Conservation (phyloP, 176 grass and related monocot genomes). For the Ensete glaucum region DNA sequence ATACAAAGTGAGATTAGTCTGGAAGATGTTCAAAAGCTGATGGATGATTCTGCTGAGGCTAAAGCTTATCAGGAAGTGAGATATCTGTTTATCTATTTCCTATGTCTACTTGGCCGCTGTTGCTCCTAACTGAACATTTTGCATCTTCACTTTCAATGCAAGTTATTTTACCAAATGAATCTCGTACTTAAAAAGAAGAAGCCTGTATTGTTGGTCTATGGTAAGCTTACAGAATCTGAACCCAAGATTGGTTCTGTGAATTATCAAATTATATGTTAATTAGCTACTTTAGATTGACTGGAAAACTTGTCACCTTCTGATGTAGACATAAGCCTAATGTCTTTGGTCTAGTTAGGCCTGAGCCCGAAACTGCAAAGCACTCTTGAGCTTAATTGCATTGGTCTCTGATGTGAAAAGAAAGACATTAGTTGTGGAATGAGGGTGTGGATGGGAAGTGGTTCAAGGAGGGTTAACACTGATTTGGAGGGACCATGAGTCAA, state of each 20-base stretch:
- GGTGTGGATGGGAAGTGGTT: background rate
- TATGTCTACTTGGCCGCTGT: background rate
- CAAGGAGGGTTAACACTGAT: background rate
- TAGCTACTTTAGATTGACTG: too few relatives aligned
- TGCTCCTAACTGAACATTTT: constrained; percentile 13
- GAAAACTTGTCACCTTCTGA: too few relatives aligned
- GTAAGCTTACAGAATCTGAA: too few relatives aligned
- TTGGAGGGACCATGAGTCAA: background rate
- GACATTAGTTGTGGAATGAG: background rate
- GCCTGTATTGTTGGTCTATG: background rate
- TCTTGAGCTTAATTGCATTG: background rate
- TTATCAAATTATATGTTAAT: too few relatives aligned
- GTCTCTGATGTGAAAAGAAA: background rate
- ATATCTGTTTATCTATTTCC: constrained; percentile 19
- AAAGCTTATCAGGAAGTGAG: constrained; percentile 98
- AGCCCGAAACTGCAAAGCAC: too few relatives aligned
- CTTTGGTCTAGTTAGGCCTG: too few relatives aligned
- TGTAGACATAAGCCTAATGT: too few relatives aligned
- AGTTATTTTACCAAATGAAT: background rate
- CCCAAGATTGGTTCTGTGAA: too few relatives aligned
- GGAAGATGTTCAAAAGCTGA: constrained; percentile 93
- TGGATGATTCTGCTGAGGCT: constrained; percentile 95
- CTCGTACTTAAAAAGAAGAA: background rate
- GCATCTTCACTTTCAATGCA: background rate
- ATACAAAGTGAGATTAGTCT: constrained; percentile 98